A percentile compares a stretch with the other conserved stretches of the same genome.
Conservation (phyloP, 1,284 basidiomycete genomes). For the Thecaphora frezii region DNA sequence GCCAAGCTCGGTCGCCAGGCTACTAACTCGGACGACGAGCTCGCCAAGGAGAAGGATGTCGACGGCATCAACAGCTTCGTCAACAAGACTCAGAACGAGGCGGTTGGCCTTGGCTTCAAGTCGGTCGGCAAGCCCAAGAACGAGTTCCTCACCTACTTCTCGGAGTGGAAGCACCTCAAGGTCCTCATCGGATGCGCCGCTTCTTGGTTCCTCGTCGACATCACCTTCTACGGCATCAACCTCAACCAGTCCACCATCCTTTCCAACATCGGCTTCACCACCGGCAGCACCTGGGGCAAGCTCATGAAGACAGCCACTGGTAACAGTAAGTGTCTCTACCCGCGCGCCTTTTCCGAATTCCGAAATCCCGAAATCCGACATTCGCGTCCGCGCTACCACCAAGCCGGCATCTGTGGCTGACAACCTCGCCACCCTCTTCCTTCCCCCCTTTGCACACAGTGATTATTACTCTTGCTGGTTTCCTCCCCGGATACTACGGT, state of each 20-base stretch:
- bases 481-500: constrained; percentile 57
- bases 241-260: constrained; percentile 74
- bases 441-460: too few species aligned
- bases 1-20: constrained; percentile 65
- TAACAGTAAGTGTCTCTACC: constrained; percentile 29
- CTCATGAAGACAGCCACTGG: constrained; percentile 66
- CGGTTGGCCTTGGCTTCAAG: constrained; percentile 48
- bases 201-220: constrained; percentile 64
- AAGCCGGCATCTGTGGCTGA: too few species aligned
- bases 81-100: constrained; percentile 25
- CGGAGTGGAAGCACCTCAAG: constrained; percentile 47
- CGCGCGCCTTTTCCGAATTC: too few species aligned
- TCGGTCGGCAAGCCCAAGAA: constrained; percentile 41
- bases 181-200: constrained; percentile 46
- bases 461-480: constrained; percentile 48
- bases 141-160: constrained; percentile 44
- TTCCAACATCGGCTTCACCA: constrained; percentile 68
- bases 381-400: too few species aligned
- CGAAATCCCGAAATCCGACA: too few species aligned
- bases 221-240: constrained; percentile 77
- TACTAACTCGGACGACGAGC: constrained; percentile 58
- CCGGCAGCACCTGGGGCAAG: constrained; percentile 58
- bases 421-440: too few species aligned
- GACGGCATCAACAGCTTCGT: constrained; percentile 23
- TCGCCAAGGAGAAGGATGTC: constrained; percentile 40